phyloP scores from a whole-genome alignment of 2,329 filamentous ascomycete genomes.

The Sporothrix mexicana region DNA sequence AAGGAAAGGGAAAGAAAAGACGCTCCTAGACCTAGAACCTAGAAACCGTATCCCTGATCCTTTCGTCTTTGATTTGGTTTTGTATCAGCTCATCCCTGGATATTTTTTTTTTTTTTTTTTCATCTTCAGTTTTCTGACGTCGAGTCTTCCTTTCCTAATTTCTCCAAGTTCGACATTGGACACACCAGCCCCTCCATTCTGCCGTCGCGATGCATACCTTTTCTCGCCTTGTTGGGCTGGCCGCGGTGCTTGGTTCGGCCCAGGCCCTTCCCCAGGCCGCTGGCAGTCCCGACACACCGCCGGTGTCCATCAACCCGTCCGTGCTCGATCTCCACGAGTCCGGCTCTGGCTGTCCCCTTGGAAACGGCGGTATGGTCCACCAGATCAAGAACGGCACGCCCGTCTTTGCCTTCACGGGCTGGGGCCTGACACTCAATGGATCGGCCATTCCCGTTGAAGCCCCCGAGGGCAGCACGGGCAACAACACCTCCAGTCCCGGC shows the following conservation, averaged over 20 bases:
- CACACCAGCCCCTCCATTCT: background rate
- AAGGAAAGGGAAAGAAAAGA: background rate
- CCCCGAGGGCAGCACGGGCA: background rate
- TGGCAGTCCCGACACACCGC: background rate
- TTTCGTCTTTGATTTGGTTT: background rate
- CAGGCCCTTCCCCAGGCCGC: background rate
- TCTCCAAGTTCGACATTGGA: background rate
- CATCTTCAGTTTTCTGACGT: too few relatives aligned
- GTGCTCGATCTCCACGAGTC: conserved; percentile 38
- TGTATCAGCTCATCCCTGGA: background rate
- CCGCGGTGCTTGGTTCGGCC: background rate
- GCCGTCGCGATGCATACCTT: background rate
- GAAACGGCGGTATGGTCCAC: conserved; percentile 37
- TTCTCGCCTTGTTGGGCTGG: background rate
- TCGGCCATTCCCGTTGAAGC: conserved; percentile 11
- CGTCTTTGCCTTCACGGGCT: conserved; percentile 38
- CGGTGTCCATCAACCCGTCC: conserved; percentile 39
- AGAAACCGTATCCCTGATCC: too few relatives aligned
- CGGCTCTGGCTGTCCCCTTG: conserved; percentile 40
- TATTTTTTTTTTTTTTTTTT: too few relatives aligned
- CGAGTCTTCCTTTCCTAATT: background rate
- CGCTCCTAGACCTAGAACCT: background rate
- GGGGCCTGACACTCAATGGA: conserved; percentile 35
- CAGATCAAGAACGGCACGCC: conserved; percentile 37
- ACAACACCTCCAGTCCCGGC: conserved; percentile 10